Base-by-base conservation (phyloP, 257 asterid genomes). In the Linaria vulgaris region DNA sequence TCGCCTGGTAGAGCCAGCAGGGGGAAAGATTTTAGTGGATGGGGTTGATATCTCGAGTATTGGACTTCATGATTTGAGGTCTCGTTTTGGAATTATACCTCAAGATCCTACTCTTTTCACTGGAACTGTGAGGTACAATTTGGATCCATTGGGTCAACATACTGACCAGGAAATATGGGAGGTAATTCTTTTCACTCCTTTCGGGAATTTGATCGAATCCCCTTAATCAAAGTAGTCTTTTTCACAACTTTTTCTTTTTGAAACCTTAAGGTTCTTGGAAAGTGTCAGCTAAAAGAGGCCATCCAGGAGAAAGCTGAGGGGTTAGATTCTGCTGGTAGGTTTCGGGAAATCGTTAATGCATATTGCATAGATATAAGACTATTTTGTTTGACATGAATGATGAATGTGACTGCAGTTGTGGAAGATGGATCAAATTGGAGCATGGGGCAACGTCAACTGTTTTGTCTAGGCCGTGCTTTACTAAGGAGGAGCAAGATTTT, bases 351-450 rank as follows among this genome's bases (percentile, higher is more conserved):
- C 8, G 2, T 22, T 50, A 19, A 17, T 50, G 23, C 16, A 16
- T 16, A 6, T 27, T 2, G 3, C 3, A 27, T 6, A 27, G 3
- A n/a, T n/a, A n/a, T n/a, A n/a, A n/a, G 12, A 1, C n/a, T 44
- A 12, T 44, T n/a, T 44, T 44, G 13, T 13, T 44, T 12, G 13
- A 19, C 13, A 4, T 13, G 6, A n/a, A 44, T 3, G 49, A 3
- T 13, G 49, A 12, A 20, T 39, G 59, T 69, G 68, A 46, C 72
- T 64, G 44, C 88, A 92, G 97, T 92, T 66, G 82, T 81, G 63
- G 96, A 92, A 69, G 96, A 92, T 71, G 99, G 97, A 58, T 85
- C 96, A 3, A 92, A 92, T 72, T 92, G 99, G 99, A 92, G 99
- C 76, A 83, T 92, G 95, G 99, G 97, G 56, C 99, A 89, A 47